These are phyloP conservation scores for Zea mays DNA, from an alignment of 176 grass and related monocot genomes.

Conservation along the genomic window DNA sequence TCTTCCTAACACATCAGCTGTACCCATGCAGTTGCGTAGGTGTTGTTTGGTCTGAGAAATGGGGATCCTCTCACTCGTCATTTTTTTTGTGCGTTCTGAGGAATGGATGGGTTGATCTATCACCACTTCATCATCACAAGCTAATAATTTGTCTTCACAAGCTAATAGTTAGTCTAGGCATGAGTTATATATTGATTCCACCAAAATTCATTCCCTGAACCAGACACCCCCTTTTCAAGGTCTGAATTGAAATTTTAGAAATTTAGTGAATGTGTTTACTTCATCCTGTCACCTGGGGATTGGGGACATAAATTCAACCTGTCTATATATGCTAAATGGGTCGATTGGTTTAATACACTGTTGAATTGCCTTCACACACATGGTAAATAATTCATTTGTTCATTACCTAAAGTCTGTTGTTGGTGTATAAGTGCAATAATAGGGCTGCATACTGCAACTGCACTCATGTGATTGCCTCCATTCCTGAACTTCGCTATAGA, in stretches of 20 bases:
- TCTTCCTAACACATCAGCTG: not conserved
- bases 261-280: not conserved
- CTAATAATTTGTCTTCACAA: not conserved
- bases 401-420: not conserved
- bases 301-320: not conserved
- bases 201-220: not conserved
- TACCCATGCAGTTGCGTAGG: not conserved
- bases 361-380: not conserved
- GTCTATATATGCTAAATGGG: not conserved
- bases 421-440: not conserved
- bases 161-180: not conserved
- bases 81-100: too few species aligned
- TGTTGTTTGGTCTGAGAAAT: too few species aligned
- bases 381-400: not conserved
- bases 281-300: not conserved
- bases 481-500: constrained; percentile 45
- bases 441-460: not conserved
- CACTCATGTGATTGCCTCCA: not conserved
- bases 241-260: too few species aligned
- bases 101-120: not conserved
- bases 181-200: not conserved
- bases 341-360: not conserved
- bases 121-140: not conserved
- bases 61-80: too few species aligned
- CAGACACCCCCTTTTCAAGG: too few species aligned